Conservation (phyloP, 1,284 basidiomycete genomes). For the Cutaneotrichosporon sp. region DNA sequence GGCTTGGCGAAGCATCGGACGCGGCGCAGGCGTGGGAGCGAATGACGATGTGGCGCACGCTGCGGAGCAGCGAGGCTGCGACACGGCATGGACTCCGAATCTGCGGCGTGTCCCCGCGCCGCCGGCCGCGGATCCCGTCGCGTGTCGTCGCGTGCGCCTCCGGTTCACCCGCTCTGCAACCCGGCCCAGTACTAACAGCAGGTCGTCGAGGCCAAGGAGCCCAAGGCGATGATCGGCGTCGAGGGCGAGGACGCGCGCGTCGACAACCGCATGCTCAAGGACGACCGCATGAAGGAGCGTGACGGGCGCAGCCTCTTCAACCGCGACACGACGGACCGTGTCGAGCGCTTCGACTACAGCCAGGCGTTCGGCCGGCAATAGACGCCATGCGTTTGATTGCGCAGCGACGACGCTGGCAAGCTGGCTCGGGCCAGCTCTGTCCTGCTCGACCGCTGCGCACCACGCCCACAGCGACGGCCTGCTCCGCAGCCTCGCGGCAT, state of each 20-base stretch:
- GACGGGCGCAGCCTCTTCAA: slow-evolving; percentile 59
- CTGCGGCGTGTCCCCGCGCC: too few species aligned
- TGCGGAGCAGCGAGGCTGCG: too few species aligned
- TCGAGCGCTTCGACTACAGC: slow-evolving; percentile 33
- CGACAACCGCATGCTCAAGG: slow-evolving; percentile 76
- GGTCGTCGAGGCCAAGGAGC: slow-evolving; percentile 92
- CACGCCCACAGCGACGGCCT: too few species aligned
- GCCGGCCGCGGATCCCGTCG: too few species aligned
- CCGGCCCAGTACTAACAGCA: slow-evolving; percentile 44
- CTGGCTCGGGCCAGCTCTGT: too few species aligned
- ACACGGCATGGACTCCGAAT: too few species aligned
- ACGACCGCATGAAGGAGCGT: slow-evolving; percentile 64
- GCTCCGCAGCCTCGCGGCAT: not conserved
- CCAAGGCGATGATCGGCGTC: slow-evolving; percentile 77
- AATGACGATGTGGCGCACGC: too few species aligned
- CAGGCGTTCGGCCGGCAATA: slow-evolving; percentile 2
- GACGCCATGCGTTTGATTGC: not conserved
- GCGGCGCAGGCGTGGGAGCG: too few species aligned
- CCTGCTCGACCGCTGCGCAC: too few species aligned
- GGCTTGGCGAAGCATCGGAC: too few species aligned
- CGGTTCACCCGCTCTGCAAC: too few species aligned
- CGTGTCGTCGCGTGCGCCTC: too few species aligned
- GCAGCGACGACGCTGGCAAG: not conserved
- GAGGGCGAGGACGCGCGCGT: slow-evolving; percentile 88
- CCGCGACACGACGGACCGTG: slow-evolving; percentile 47